These are phyloP conservation scores for Anisodus acutangulus DNA, from an alignment of 257 asterid genomes.

Conservation along the genomic window DNA sequence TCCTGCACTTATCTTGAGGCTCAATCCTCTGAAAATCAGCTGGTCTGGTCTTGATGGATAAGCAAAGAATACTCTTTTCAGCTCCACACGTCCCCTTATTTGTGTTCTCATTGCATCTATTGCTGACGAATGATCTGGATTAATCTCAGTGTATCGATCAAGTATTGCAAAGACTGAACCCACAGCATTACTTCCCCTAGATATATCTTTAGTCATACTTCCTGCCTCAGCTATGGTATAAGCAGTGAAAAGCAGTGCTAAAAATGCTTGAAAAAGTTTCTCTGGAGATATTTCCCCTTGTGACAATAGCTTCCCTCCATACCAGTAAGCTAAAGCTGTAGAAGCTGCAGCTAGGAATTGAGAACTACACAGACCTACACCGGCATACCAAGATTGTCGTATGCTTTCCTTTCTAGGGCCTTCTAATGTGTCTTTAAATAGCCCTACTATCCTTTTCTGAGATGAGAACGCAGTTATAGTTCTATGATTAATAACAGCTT, in stretches of 20 bases:
- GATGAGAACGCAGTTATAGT: slow-evolving; percentile 75
- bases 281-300: slow-evolving; percentile 53
- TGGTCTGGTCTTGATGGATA: slow-evolving; percentile 73
- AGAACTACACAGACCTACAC: slow-evolving; percentile 72
- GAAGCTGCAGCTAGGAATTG: slow-evolving; percentile 82
- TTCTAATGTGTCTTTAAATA: slow-evolving; percentile 54
- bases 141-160: slow-evolving; percentile 64
- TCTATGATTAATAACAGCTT: slow-evolving; percentile 66
- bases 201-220: slow-evolving; percentile 85
- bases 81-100: slow-evolving; percentile 63
- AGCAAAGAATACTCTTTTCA: slow-evolving; percentile 60
- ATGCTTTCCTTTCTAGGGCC: slow-evolving; percentile 63
- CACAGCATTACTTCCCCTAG: slow-evolving; percentile 76
- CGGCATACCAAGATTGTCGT: slow-evolving; percentile 72
- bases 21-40: slow-evolving; percentile 63
- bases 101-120: slow-evolving; percentile 41
- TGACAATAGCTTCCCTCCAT: slow-evolving; percentile 67
- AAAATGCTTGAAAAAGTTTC: slow-evolving; percentile 73
- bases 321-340: slow-evolving; percentile 83
- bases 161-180: slow-evolving; percentile 76
- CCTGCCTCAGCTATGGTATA: slow-evolving; percentile 91
- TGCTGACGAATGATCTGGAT: slow-evolving; percentile 49
- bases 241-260: slow-evolving; percentile 79
- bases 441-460: slow-evolving; percentile 54
- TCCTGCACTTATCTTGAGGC: slow-evolving; percentile 66